phyloP scores from a whole-genome alignment of 345 rosid genomes.

The Citrus reticulata region DNA sequence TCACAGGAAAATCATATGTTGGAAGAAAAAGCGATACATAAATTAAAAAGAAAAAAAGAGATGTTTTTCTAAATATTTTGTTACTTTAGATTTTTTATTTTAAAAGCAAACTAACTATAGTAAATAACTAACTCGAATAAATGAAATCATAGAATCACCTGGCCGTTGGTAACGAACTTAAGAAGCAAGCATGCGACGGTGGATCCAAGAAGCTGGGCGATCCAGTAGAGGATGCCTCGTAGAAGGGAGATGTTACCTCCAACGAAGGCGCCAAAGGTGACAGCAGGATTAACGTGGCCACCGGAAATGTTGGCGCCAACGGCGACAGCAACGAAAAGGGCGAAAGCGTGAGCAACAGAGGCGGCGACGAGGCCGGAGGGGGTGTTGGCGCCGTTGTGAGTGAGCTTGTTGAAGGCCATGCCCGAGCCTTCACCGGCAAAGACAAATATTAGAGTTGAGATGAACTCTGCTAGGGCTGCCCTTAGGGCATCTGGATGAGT shows the following conservation, averaged over 20 bases:
- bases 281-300: conserved; percentile 93
- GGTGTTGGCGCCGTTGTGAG: conserved; percentile 57
- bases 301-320: conserved; percentile 88
- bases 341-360: conserved; percentile 74
- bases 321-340: conserved; percentile 72
- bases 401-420: conserved; percentile 88
- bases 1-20: too few species aligned
- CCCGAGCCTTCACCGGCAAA: conserved; percentile 94
- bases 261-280: conserved; percentile 80
- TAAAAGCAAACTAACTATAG: not conserved
- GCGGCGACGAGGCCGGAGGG: conserved; percentile 85
- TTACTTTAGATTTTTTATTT: not conserved
- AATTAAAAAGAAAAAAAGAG: too few species aligned
- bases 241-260: conserved; percentile 88
- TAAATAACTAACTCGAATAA: not conserved
- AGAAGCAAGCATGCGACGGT: conserved; percentile 78
- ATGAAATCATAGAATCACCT: conserved; percentile 46
- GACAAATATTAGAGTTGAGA: conserved; percentile 76
- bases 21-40: too few species aligned
- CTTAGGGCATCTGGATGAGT: conserved; percentile 63
- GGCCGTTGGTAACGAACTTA: conserved; percentile 64
- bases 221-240: conserved; percentile 86
- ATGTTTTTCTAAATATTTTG: too few species aligned
- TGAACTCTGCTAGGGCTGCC: conserved; percentile 89
- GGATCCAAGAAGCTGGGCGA: conserved; percentile 89